These are phyloP conservation scores for Sporothrix schenckii DNA, from an alignment of 2,329 filamentous ascomycete genomes.

Conservation along the genomic window DNA sequence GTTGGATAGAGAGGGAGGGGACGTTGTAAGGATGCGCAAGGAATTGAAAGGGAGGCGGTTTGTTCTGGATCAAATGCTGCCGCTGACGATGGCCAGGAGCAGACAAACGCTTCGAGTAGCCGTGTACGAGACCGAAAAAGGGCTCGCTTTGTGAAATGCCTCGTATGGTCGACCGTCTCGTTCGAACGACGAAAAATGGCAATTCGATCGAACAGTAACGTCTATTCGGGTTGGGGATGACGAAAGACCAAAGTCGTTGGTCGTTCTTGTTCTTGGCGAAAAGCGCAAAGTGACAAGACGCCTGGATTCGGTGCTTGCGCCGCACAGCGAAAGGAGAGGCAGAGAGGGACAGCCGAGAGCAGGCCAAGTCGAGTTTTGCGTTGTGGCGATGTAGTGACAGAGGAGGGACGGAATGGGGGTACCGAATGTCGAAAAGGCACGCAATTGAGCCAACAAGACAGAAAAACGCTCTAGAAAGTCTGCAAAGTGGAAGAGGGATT, in stretches of 20 bases:
- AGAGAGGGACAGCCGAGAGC: background rate
- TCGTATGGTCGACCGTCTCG: background rate
- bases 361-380: background rate
- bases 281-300: background rate
- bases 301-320: constrained; percentile 16
- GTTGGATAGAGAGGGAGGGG: background rate
- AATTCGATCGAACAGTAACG: background rate
- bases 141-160: background rate
- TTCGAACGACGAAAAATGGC: background rate
- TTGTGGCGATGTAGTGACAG: constrained; percentile 12
- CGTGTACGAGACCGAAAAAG: background rate
- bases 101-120: background rate
- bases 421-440: constrained; percentile 3
- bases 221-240: background rate
- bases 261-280: constrained; percentile 19
- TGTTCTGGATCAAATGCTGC: background rate
- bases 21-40: background rate
- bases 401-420: background rate
- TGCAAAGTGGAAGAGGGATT: constrained; percentile 1
- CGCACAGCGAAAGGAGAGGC: background rate
- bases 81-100: background rate
- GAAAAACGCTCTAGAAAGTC: background rate
- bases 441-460: background rate
- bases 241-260: constrained; percentile 15
- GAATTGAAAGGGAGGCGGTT: background rate